Percentiles rank a stretch among this genome's conserved stretches.
phyloP scores from a whole-genome alignment of 371 early-diverging fungal species.

The Amoeboaphelidium protococcarum region DNA sequence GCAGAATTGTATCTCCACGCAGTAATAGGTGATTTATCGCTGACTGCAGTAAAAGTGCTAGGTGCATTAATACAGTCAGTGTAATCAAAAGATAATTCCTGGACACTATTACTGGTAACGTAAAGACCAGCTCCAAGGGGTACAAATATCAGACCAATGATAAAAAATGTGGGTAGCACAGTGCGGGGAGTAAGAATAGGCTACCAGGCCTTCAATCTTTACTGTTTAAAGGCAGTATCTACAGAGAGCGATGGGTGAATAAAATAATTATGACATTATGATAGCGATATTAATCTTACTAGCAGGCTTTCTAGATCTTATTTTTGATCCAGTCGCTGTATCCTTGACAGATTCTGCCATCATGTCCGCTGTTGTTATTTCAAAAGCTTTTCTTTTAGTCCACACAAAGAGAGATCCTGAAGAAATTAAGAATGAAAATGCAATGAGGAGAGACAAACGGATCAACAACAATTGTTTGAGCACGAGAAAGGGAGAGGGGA shows the following conservation, averaged over 20 bases:
- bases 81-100: slow-evolving; percentile 69
- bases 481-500: too few relatives aligned
- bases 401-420: too few relatives aligned
- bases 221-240: slow-evolving; percentile 92
- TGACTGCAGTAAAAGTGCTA: neutral
- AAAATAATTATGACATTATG: neutral
- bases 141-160: slow-evolving; percentile 65
- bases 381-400: too few relatives aligned
- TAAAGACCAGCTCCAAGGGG: slow-evolving; percentile 61
- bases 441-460: too few relatives aligned
- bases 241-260: neutral
- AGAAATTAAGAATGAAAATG: too few relatives aligned
- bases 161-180: slow-evolving; percentile 69
- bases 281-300: too few relatives aligned
- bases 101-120: slow-evolving; percentile 27
- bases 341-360: too few relatives aligned
- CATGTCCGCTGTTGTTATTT: too few relatives aligned
- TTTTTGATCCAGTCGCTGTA: too few relatives aligned
- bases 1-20: slow-evolving; percentile 13
- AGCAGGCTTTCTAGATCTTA: neutral
- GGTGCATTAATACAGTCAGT: slow-evolving; percentile 32
- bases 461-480: too few relatives aligned
- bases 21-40: slow-evolving; percentile 3
- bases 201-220: slow-evolving; percentile 89
- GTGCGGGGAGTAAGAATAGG: slow-evolving; percentile 83